Evolutionary conservation across 176 grass and related monocot species (phyloP), one percentile per base, ranked within the genome.

Genomic region (Oryza meyeriana): DNA sequence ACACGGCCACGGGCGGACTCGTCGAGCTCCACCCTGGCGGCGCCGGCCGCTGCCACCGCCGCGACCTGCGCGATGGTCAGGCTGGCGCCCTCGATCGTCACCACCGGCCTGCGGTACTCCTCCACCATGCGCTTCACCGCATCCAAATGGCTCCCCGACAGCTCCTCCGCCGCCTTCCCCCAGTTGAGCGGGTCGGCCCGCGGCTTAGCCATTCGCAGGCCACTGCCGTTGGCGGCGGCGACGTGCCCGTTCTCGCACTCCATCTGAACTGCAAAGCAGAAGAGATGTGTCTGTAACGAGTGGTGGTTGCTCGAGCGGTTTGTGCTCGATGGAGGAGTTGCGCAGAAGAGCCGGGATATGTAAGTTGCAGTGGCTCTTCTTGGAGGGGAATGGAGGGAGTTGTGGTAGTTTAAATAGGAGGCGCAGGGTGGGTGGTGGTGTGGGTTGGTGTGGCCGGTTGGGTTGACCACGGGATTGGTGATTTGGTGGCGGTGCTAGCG

Each of bases 51-150:
- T 14, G 89, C 92, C 24, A 92, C 90, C n/a, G 85, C 86, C 1
- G 92, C 92, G 11, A 94, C 92, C 85, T 94, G 86, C 22, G 86
- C 85, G 57, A 94, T 76, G 32, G 18, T 88, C 14, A 94, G 88
- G 58, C 72, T 79, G 14, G 92, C 86, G 74, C 92, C 92, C 68
- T 94, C 92, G 55, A 94, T 84, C 35, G 42, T 80, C 5, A 91
- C 85, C 79, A 79, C 10, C 14, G 79, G 79, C 45, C 4, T 4
- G 1, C 92, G 75, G 86, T 77, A 94, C 52, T 94, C 88, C n/a
- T 50, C 83, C 55, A 88, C 79, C 92, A 94, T 94, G 57, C 74
- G 44, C 88, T 88, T 91, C 13, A 94, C 88, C 29, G 82, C 88
- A 0, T 91, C 86, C 4, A 94, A 68, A 63, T 94, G 92, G 79